phyloP scores from a whole-genome alignment of 73 alveolate species.

The Paramecium tetraurelia region DNA sequence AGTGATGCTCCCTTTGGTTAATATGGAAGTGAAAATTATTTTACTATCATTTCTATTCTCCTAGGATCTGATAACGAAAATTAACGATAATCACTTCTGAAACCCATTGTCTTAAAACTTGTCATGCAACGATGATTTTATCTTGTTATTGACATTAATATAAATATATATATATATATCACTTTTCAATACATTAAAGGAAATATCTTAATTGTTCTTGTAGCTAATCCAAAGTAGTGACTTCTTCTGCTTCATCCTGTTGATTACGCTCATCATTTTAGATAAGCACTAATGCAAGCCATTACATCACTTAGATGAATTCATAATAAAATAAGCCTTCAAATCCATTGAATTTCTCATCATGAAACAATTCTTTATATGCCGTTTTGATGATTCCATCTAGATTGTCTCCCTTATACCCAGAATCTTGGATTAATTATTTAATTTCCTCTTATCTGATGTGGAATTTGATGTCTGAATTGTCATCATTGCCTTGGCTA shows the following conservation, averaged over 20 bases:
- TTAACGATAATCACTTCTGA: background rate
- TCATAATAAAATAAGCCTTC: slow-evolving; percentile 61
- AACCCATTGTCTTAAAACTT: background rate
- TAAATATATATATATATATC: background rate
- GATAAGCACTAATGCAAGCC: slow-evolving; percentile 51
- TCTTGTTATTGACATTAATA: background rate
- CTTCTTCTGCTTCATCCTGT: slow-evolving; percentile 41
- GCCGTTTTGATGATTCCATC: slow-evolving; percentile 47
- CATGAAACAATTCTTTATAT: slow-evolving; percentile 41
- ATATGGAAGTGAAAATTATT: background rate
- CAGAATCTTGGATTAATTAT: slow-evolving; percentile 40
- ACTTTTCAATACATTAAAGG: slow-evolving; percentile 14
- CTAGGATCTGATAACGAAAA: background rate
- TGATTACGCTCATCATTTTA: slow-evolving; percentile 35
- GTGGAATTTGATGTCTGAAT: slow-evolving; percentile 31
- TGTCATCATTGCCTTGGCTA: background rate
- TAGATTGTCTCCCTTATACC: slow-evolving; percentile 61
- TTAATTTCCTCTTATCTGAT: slow-evolving; percentile 52
- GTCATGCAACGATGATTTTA: background rate
- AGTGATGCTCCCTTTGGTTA: slow-evolving; percentile 23
- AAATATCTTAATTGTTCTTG: background rate
- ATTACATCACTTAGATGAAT: slow-evolving; percentile 54
- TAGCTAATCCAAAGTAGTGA: background rate
- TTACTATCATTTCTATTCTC: background rate
- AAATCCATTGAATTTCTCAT: slow-evolving; percentile 54